Base-by-base conservation (phyloP, 2,329 filamentous ascomycete species). In the Stenocarpella maydis region DNA sequence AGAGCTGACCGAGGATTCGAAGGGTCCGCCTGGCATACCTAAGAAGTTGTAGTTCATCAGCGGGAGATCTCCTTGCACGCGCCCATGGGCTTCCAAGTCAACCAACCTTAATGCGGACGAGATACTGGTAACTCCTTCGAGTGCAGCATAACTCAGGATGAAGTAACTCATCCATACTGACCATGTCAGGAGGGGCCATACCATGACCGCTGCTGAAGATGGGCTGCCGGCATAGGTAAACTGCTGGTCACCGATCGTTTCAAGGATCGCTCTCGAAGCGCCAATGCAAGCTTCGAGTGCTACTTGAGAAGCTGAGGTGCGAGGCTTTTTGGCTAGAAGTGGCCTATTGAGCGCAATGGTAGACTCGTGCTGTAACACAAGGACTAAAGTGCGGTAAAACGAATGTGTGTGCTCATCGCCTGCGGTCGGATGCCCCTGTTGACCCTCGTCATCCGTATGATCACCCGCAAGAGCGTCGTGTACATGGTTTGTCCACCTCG, bases 111-210 rank as follows among this genome's bases (percentile, higher is more conserved):
- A 45, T 4, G 71, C 72, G 19, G 71, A 73, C 15, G 65, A 65
- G 3, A 70, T 52, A 24, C 66, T 72, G 24, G 71, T 73, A 24
- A 70, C 73, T 6, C 68, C 71, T 65, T 72, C 69, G 9, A 74
- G 53, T n/a, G 73, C 72, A 14, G 72, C 73, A 52, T 71, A 74
- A 28, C 67, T 65, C 21, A 74, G 66, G 9, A 74, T 69, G 45
- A 73, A 74, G 31, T 69, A 74, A 17, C 73, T 73, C 73, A 74
- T 73, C 72, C 73, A 74, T 4, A 73, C 69, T 1, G 73, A 73
- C 73, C 73, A 73, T 6, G 73, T 74, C n/a, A 73, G 65, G 4
- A 71, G 52, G n/a, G 73, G 73, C 69, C 72, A 74, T 9, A 73
- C 65, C 53, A 71, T 45, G 19, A 73, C 31, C 2, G 65, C 43